Evolutionary conservation across 371 early-diverging fungal species (phyloP).

Genomic region (Zopfochytrium polystomum): DNA sequence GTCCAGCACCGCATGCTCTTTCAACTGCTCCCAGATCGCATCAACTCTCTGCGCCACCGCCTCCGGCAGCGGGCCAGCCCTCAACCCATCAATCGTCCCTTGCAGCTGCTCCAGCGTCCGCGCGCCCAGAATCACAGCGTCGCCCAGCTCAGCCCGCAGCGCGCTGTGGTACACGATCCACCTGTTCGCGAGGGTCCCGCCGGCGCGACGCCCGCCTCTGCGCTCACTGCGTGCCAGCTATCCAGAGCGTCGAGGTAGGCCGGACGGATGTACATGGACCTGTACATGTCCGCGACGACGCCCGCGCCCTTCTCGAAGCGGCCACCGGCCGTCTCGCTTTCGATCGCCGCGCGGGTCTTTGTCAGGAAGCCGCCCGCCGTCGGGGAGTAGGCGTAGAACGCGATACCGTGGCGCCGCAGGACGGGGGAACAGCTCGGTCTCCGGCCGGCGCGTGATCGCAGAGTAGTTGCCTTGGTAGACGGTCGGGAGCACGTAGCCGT

Average conservation of each 20-base stretch:
- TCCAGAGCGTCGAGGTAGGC: constrained; percentile 13
- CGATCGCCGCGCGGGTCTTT: constrained; percentile 9
- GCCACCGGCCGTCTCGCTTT: neutral
- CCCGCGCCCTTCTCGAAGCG: neutral
- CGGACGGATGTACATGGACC: constrained; percentile 9
- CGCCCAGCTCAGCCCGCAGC: constrained; percentile 42
- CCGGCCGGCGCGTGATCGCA: neutral
- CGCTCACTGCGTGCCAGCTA: constrained; percentile 3
- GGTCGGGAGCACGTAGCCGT: constrained; percentile 18
- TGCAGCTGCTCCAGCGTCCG: constrained; percentile 35
- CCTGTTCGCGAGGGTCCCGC: constrained; percentile 50
- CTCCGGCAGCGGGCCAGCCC: neutral
- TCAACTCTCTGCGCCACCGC: neutral
- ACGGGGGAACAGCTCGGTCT: constrained; percentile 17
- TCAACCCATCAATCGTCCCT: constrained; percentile 41
- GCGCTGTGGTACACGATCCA: constrained; percentile 59
- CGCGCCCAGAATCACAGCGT: constrained; percentile 33
- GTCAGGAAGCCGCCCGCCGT: constrained; percentile 23
- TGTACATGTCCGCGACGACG: constrained; percentile 1
- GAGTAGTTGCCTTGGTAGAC: neutral
- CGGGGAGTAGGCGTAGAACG: neutral
- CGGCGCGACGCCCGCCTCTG: constrained; percentile 12
- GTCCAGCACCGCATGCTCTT: neutral
- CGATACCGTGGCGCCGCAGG: constrained; percentile 1
- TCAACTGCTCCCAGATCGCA: neutral